A percentile compares a stretch with the other conserved stretches of the same genome.
phyloP scores from a whole-genome alignment of 352 stramenopile genomes.

The Phytopythium vexans region DNA sequence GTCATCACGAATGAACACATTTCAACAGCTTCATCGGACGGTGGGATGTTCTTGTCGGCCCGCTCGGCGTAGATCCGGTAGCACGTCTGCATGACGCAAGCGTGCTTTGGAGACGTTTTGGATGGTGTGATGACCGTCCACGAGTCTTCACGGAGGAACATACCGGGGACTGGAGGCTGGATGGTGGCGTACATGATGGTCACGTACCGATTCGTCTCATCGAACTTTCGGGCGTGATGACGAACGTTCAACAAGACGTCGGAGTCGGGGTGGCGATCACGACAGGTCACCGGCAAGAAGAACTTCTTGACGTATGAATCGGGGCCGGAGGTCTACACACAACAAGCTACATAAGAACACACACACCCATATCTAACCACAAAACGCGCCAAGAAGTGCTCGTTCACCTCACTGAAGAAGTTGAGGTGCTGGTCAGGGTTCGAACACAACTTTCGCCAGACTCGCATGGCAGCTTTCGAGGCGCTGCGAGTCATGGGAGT shows the following conservation, averaged over 20 bases:
- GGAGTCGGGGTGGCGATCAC: neutral
- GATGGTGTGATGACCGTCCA: constrained; percentile 6
- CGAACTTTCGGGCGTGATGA: constrained; percentile 7
- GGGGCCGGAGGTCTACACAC: neutral
- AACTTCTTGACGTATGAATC: constrained; percentile 9
- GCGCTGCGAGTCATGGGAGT: constrained; percentile 6
- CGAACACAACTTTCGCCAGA: constrained; percentile 7
- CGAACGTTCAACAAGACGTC: constrained; percentile 8
- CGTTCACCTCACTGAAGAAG: constrained; percentile 6
- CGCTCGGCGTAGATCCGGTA: constrained; percentile 7
- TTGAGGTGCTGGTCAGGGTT: constrained; percentile 7
- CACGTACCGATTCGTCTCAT: constrained; percentile 6
- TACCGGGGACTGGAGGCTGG: constrained; percentile 1
- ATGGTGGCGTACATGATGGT: constrained; percentile 8
- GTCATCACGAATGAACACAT: constrained; percentile 7
- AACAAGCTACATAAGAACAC: neutral
- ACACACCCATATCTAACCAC: too few species aligned
- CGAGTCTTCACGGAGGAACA: constrained; percentile 8
- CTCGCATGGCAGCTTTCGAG: neutral
- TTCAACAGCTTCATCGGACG: constrained; percentile 1
- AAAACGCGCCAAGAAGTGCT: too few species aligned
- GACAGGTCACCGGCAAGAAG: constrained; percentile 4
- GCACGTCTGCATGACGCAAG: constrained; percentile 3
- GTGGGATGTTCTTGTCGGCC: neutral
- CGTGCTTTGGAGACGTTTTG: constrained; percentile 1